Conservation (phyloP, 2,329 filamentous ascomycete species). For the Calonectria naviculata region DNA sequence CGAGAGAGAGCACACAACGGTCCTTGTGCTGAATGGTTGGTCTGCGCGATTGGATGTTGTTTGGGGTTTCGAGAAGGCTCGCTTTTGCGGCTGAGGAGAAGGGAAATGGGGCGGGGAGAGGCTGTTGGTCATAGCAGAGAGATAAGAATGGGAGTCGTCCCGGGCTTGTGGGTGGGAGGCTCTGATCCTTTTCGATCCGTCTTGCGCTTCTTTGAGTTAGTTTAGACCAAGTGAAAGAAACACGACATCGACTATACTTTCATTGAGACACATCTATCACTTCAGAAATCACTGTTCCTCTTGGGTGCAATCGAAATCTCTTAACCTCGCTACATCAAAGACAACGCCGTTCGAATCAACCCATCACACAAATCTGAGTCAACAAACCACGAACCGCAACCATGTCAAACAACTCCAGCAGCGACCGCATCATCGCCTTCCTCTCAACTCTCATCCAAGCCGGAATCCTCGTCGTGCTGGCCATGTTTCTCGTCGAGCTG, state of each 20-base stretch:
- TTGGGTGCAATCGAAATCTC: too few relatives aligned
- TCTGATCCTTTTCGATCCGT: too few relatives aligned
- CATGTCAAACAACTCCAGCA: not conserved
- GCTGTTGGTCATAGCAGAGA: not conserved
- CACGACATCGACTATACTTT: not conserved
- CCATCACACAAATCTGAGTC: not conserved
- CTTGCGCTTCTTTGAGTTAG: too few relatives aligned
- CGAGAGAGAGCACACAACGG: not conserved
- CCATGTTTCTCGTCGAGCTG: conserved; percentile 27
- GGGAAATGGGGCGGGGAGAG: not conserved
- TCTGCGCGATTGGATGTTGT: not conserved
- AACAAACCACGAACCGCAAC: not conserved
- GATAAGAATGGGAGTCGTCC: not conserved
- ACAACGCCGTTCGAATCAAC: not conserved
- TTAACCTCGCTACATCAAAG: too few relatives aligned
- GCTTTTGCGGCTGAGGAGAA: not conserved
- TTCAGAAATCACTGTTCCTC: too few relatives aligned
- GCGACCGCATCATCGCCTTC: conserved; percentile 11
- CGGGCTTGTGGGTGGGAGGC: not conserved
- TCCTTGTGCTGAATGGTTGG: not conserved
- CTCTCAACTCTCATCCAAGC: conserved; percentile 14
- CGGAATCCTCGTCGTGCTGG: conserved; percentile 23
- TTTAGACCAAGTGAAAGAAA: too few relatives aligned
- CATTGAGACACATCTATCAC: not conserved
- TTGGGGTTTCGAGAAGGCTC: not conserved